phyloP scores from a whole-genome alignment of 179 eudicot genomes.

The Beta lomatogona region DNA sequence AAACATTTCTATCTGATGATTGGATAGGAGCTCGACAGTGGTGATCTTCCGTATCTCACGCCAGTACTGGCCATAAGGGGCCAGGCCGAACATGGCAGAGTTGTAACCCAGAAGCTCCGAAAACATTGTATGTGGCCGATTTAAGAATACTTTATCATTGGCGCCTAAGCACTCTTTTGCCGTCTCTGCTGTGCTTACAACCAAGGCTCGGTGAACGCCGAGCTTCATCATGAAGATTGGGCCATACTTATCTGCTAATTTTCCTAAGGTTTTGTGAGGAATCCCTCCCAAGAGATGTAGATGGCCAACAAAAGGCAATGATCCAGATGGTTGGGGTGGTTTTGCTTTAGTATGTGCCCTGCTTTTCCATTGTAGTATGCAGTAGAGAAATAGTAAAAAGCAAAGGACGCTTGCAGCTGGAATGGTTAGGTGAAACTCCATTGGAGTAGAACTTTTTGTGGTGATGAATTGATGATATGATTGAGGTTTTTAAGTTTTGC shows the following conservation, averaged over 20 bases:
- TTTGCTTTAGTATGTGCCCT: not conserved
- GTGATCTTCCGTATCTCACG: constrained; percentile 14
- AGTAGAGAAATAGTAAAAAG: constrained; percentile 6
- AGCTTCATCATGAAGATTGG: constrained; percentile 23
- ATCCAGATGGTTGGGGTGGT: constrained; percentile 22
- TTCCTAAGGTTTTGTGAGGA: constrained; percentile 18
- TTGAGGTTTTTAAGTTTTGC: no score
- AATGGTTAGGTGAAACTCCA: not conserved
- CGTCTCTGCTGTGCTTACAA: constrained; percentile 18
- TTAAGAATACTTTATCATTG: not conserved
- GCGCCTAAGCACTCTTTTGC: constrained; percentile 14
- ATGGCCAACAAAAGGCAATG: constrained; percentile 30
- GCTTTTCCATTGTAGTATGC: not conserved
- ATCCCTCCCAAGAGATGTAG: not conserved
- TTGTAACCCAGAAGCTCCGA: not conserved
- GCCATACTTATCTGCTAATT: constrained; percentile 28
- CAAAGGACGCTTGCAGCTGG: not conserved
- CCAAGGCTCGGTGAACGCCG: constrained; percentile 15
- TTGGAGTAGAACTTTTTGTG: not conserved
- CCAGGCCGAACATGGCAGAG: constrained; percentile 1
- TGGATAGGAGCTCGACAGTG: constrained; percentile 11
- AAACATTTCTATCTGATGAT: not conserved
- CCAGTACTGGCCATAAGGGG: constrained; percentile 15
- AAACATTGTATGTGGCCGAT: not conserved
- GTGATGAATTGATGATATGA: no score